Conservation (phyloP, 305 asterid species). For the Stenogyne calaminthoides region DNA sequence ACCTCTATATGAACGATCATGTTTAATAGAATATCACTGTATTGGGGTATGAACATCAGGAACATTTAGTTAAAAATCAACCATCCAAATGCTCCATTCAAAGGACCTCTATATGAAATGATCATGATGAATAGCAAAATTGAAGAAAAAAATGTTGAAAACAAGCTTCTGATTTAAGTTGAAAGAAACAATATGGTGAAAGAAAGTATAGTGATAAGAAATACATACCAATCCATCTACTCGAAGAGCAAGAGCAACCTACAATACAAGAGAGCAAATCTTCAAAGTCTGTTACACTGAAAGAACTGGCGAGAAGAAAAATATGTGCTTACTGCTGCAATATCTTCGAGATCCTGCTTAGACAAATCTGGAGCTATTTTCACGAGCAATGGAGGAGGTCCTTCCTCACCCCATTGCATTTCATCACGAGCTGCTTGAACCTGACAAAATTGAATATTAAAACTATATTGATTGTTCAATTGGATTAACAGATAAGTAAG, state of each 20-base stretch:
- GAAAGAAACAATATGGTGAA: neutral
- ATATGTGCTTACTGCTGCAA: constrained; percentile 69
- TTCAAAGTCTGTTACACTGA: constrained; percentile 13
- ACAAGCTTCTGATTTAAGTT: neutral
- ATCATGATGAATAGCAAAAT: neutral
- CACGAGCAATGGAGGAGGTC: constrained; percentile 95
- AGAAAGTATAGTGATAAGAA: constrained; percentile 12
- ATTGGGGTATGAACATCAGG: neutral
- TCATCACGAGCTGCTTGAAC: constrained; percentile 99
- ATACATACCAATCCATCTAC: constrained; percentile 90
- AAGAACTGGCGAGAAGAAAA: constrained; percentile 15
- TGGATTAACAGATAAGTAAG: constrained; percentile 18
- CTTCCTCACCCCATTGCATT: constrained; percentile 99
- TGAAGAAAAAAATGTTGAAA: neutral
- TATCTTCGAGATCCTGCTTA: constrained; percentile 93
- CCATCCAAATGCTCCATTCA: neutral
- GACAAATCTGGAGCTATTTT: constrained; percentile 98
- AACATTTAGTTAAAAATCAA: neutral
- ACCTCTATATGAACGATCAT: neutral
- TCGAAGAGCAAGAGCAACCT: constrained; percentile 97
- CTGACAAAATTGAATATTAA: constrained; percentile 34
- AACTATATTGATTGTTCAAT: neutral
- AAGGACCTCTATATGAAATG: constrained; percentile 1
- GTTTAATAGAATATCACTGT: no score
- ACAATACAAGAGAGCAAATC: constrained; percentile 36